Base-by-base conservation (phyloP, 2,329 filamentous ascomycete species). In the Emergomyces africanus region DNA sequence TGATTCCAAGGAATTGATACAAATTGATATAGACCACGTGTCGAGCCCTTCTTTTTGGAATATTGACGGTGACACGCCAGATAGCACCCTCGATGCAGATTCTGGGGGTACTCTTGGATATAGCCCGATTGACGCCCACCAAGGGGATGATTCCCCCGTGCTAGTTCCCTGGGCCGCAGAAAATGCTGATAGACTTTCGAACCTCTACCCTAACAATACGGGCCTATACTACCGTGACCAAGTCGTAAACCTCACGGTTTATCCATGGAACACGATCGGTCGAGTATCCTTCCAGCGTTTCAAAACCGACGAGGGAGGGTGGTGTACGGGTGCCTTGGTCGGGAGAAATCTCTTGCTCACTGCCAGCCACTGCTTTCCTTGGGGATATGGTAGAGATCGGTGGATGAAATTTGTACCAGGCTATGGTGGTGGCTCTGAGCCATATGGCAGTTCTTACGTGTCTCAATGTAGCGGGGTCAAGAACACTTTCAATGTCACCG, bases 311-410 rank as follows among this genome's bases (percentile, higher is more conserved):
- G 60, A 53, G 42, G 64, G 64, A 10, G 64, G 64, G 30, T 66
- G 64, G 64, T 66, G 64, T 46, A 66, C 64, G 6, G 64, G 64
- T 2, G 61, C 64, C 8, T 53, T 66, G 2, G 64, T 66, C 23
- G 64, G 64, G 33, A 62, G 61, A 42, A 63, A 65, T 41, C 59
- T 64, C 46, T 48, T 66, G 25, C 64, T 66, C 51, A 66, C 64
- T 18, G 64, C 64, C 12, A 66, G 64, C 56, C 64, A 66, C 53
- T 66, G 64, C 46, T 66, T 64, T 54, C 64, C 64, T 15, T 66
- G 64, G 64, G 62, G 62, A 20, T 64, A 64, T 33, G 57, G 61
- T 18, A 33, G 58, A 30, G 49, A 56, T 28, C 60, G 64, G 53
- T 66, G 64, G 64, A 66, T 66, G 64, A 62, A 61, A 42, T 66